Evolutionary conservation across 495 filamentous ascomycete genomes (phyloP).

Genomic region (Hypoxylon fuscum): DNA sequence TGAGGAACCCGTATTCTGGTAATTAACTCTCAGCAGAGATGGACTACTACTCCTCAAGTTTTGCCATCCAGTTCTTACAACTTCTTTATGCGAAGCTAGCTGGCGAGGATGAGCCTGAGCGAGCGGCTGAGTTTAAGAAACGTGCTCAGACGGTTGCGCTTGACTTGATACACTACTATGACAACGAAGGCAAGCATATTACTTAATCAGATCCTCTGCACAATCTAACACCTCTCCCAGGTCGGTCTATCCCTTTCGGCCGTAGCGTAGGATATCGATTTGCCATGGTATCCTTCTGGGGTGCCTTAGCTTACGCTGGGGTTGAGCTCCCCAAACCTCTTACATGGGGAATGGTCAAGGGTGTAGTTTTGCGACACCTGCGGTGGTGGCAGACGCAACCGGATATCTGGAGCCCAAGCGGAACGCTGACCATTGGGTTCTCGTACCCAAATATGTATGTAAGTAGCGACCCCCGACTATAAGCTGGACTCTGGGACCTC

Average conservation of each 20-base stretch:
- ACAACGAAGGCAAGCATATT: constrained; percentile 60
- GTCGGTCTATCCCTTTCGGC: constrained; percentile 77
- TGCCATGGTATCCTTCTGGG: constrained; percentile 85
- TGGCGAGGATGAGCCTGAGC: constrained; percentile 70
- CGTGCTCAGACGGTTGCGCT: constrained; percentile 70
- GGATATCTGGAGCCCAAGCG: constrained; percentile 76
- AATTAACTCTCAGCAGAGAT: constrained; percentile 58
- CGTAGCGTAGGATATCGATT: constrained; percentile 81
- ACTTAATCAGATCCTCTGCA: not conserved
- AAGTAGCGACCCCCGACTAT: constrained; percentile 40
- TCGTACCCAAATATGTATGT: constrained; percentile 82
- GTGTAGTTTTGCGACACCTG: constrained; percentile 75
- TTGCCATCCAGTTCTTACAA: constrained; percentile 81
- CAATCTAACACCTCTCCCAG: constrained; percentile 26
- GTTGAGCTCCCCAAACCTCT: constrained; percentile 74
- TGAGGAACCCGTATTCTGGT: not conserved
- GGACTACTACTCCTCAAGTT: constrained; percentile 84
- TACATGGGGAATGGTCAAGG: constrained; percentile 81
- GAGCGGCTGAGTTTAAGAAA: constrained; percentile 74
- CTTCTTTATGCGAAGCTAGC: constrained; percentile 79
- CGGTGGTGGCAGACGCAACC: constrained; percentile 80
- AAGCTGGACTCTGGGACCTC: not conserved
- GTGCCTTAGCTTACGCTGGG: constrained; percentile 76
- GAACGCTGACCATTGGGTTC: constrained; percentile 79
- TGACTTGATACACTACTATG: constrained; percentile 80